Conservation (phyloP, 1,284 basidiomycete genomes). For the Ceratobasidium sp. region DNA sequence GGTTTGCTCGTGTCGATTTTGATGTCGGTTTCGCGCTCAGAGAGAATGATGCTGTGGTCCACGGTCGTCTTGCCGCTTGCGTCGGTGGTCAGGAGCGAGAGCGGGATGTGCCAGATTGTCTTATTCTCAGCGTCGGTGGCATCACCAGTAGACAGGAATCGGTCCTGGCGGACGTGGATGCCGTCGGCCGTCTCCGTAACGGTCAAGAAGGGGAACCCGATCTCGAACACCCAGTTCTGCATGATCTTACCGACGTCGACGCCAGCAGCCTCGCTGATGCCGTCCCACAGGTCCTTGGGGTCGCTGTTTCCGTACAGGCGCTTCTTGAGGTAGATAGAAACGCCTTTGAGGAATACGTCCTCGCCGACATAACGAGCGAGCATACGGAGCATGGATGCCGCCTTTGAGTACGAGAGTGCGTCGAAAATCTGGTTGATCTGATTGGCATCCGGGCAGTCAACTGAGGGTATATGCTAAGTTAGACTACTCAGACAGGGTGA, state of each 20-base stretch:
- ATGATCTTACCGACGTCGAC: conserved; percentile 83
- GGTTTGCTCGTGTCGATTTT: conserved; percentile 72
- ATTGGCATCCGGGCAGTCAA: conserved; percentile 86
- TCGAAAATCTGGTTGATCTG: conserved; percentile 86
- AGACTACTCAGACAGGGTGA: neutral
- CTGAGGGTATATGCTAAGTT: conserved; percentile 49
- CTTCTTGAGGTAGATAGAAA: conserved; percentile 91
- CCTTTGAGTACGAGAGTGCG: conserved; percentile 84
- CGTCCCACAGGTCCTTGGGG: conserved; percentile 89
- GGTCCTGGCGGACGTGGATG: conserved; percentile 83
- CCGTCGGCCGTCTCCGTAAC: conserved; percentile 78
- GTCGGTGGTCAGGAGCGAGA: conserved; percentile 74
- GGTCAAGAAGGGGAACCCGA: conserved; percentile 86
- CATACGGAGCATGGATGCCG: conserved; percentile 89
- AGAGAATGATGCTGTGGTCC: conserved; percentile 72
- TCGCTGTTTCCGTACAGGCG: conserved; percentile 83
- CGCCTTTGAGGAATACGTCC: conserved; percentile 84
- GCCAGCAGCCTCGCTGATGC: conserved; percentile 80
- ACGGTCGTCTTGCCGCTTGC: conserved; percentile 64
- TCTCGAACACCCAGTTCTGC: conserved; percentile 88
- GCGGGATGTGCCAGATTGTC: conserved; percentile 89
- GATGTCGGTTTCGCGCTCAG: conserved; percentile 72
- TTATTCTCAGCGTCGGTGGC: conserved; percentile 84
- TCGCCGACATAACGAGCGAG: conserved; percentile 87
- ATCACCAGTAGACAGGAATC: conserved; percentile 88